Conservation (phyloP, 225 moss, liverwort and hornwort species). For the Pseudoscleropodium purum region DNA sequence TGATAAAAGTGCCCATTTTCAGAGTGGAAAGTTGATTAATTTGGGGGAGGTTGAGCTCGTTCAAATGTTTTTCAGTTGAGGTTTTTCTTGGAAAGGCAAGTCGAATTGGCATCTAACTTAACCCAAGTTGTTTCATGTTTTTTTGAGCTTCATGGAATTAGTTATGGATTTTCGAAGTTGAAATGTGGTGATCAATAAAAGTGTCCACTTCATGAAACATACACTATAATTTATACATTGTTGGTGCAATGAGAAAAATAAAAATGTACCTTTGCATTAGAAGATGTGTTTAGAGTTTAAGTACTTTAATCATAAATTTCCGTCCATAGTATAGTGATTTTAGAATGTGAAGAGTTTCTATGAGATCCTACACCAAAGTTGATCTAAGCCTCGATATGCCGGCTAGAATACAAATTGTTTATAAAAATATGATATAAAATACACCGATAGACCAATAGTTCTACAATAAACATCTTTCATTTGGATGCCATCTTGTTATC, state of each 20-base stretch:
- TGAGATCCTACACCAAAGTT: neutral
- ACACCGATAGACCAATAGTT: too few species aligned
- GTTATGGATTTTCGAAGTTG: neutral
- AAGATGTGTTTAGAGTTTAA: neutral
- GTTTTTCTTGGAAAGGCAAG: neutral
- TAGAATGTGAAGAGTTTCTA: neutral
- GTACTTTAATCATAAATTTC: fast-evolving
- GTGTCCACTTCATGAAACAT: fast-evolving
- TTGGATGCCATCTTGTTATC: neutral
- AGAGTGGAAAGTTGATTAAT: neutral
- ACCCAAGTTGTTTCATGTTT: fast-evolving
- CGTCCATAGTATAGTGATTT: neutral
- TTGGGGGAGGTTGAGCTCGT: too few species aligned
- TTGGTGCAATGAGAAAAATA: neutral
- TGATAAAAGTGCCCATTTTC: too few species aligned
- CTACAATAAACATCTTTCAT: neutral
- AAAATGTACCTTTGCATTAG: fast-evolving
- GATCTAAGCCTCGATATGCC: fast-evolving
- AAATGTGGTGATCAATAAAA: fast-evolving
- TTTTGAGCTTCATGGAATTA: neutral
- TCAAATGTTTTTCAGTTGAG: neutral
- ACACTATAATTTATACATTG: neutral
- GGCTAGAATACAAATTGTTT: neutral
- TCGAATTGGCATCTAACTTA: neutral
- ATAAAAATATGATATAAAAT: too few species aligned